Evolutionary conservation across 2,329 filamentous ascomycete genomes (phyloP).

Genomic region (Coniochaeta prunicola): DNA sequence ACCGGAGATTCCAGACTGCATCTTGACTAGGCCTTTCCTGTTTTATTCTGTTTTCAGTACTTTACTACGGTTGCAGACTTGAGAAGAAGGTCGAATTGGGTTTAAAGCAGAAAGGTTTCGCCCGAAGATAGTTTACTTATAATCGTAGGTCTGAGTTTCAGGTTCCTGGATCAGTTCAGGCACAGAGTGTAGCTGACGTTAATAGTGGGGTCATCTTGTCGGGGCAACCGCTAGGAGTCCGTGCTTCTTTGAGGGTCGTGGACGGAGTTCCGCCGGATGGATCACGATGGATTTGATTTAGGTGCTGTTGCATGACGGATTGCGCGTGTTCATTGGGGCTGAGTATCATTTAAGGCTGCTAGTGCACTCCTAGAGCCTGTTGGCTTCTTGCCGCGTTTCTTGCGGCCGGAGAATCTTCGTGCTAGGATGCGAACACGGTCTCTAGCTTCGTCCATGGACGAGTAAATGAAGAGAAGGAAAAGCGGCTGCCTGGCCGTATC

Average conservation of each 20-base stretch:
- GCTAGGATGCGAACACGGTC: background rate
- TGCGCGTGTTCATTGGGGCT: background rate
- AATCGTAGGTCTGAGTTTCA: background rate
- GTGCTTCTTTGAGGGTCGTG: background rate
- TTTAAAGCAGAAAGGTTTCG: background rate
- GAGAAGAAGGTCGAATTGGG: background rate
- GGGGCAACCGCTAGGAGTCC: background rate
- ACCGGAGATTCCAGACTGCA: conserved; percentile 20
- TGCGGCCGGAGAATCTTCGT: background rate
- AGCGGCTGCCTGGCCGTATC: background rate
- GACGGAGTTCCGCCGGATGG: background rate
- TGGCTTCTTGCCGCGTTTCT: background rate
- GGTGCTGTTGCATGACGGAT: background rate
- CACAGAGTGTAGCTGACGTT: background rate
- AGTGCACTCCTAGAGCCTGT: background rate
- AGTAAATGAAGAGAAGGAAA: background rate
- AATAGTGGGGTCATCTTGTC: background rate
- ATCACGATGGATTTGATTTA: background rate
- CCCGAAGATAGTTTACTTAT: background rate
- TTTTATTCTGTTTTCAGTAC: background rate
- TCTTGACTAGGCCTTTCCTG: conserved; percentile 4
- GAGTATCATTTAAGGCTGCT: background rate
- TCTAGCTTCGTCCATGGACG: background rate
- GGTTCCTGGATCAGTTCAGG: background rate
- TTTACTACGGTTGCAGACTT: background rate